Conservation (phyloP, 2,329 filamentous ascomycete species). For the Volutella citrinella region DNA sequence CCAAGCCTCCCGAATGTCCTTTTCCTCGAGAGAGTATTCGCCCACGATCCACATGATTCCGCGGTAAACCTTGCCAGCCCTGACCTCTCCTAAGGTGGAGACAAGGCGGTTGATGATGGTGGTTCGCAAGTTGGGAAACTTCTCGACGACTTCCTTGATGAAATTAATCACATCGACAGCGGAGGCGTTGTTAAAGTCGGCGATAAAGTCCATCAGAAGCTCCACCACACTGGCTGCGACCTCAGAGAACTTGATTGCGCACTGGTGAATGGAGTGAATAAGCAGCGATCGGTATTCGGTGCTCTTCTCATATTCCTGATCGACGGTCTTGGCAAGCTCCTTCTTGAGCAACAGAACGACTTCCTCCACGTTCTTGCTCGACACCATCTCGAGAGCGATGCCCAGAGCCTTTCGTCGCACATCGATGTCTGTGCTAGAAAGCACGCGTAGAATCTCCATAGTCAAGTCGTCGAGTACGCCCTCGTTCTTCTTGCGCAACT, state of each 20-base stretch:
- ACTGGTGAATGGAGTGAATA: slow-evolving; percentile 96
- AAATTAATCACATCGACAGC: slow-evolving; percentile 98
- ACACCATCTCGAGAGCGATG: slow-evolving; percentile 95
- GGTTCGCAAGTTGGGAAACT: slow-evolving; percentile 85
- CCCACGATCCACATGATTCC: slow-evolving; percentile 97
- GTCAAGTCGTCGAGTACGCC: slow-evolving; percentile 89
- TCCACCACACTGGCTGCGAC: slow-evolving; percentile 96
- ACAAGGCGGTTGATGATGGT: slow-evolving; percentile 88
- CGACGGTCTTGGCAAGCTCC: slow-evolving; percentile 93
- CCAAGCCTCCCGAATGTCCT: slow-evolving; percentile 94
- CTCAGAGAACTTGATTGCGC: slow-evolving; percentile 98
- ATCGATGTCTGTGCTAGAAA: slow-evolving; percentile 94
- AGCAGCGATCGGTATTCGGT: slow-evolving; percentile 90
- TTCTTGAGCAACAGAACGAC: slow-evolving; percentile 96
- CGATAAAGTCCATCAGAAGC: slow-evolving; percentile 97
- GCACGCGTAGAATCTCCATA: slow-evolving; percentile 94
- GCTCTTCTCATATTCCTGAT: slow-evolving; percentile 99
- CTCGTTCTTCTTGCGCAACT: slow-evolving; percentile 81
- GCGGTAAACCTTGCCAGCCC: slow-evolving; percentile 94
- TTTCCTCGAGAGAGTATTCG: slow-evolving; percentile 92
- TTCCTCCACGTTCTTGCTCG: slow-evolving; percentile 97
- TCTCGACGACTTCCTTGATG: slow-evolving; percentile 98
- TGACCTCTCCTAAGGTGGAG: slow-evolving; percentile 85
- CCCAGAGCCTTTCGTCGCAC: slow-evolving; percentile 87
- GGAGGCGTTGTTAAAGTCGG: slow-evolving; percentile 95